These are phyloP conservation scores for Tulasnella sp. DNA, from an alignment of 768 basidiomycete genomes.

Conservation along the genomic window DNA sequence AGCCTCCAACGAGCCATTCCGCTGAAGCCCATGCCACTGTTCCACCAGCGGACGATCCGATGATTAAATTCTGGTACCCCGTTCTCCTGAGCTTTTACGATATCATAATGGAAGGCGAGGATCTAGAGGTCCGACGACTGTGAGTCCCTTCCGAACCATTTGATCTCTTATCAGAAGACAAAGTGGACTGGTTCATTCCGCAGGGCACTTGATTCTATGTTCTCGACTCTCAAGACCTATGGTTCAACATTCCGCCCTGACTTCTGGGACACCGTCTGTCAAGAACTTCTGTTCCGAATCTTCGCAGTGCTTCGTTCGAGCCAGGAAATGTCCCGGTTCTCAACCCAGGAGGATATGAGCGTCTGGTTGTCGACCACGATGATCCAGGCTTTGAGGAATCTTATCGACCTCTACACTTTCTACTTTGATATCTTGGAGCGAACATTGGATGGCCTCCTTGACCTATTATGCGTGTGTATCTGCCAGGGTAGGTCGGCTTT, in stretches of 20 bases:
- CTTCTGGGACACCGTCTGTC: conserved; percentile 97
- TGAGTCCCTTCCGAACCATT: conserved; percentile 34
- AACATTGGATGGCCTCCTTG: conserved; percentile 85
- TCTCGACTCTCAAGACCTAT: conserved; percentile 84
- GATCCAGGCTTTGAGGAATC: conserved; percentile 92
- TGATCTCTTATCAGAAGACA: neutral
- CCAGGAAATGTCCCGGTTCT: conserved; percentile 86
- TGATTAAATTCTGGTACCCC: conserved; percentile 97
- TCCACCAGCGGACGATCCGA: conserved; percentile 49
- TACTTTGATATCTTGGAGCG: conserved; percentile 87
- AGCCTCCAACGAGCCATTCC: neutral
- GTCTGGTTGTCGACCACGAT: conserved; percentile 99
- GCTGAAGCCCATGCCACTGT: conserved; percentile 27
- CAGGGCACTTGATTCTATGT: conserved; percentile 94
- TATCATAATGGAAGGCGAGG: conserved; percentile 99
- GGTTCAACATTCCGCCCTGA: conserved; percentile 75
- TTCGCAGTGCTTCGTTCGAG: conserved; percentile 91
- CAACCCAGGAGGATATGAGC: conserved; percentile 96
- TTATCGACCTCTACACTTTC: conserved; percentile 91
- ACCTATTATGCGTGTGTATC: conserved; percentile 89
- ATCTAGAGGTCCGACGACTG: conserved; percentile 93
- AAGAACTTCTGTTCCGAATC: conserved; percentile 94
- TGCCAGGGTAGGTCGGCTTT: conserved; percentile 69
- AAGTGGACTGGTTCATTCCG: neutral
- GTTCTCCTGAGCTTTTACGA: conserved; percentile 97